phyloP scores from a whole-genome alignment of 1,284 basidiomycete genomes.

The Leccinum angustisporum region DNA sequence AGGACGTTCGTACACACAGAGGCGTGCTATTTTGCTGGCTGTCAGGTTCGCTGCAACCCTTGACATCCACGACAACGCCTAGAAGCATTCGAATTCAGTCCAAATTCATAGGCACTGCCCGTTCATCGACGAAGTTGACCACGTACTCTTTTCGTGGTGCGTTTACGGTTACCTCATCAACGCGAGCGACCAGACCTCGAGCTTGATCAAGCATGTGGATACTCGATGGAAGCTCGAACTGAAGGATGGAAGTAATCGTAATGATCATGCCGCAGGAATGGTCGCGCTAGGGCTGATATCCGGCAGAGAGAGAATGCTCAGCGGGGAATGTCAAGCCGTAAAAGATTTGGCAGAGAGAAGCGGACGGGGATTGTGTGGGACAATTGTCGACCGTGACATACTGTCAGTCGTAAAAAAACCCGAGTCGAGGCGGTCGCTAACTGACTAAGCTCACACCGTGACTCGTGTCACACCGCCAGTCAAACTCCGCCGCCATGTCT shows the following conservation, averaged over 20 bases:
- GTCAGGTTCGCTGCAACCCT: slow-evolving; percentile 40
- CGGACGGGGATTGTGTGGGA: no score
- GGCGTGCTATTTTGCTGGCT: slow-evolving; percentile 21
- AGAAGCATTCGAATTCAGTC: slow-evolving; percentile 47
- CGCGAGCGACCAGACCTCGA: slow-evolving; percentile 53
- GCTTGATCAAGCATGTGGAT: slow-evolving; percentile 67
- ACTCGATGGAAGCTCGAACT: slow-evolving; percentile 55
- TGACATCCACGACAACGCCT: slow-evolving; percentile 54
- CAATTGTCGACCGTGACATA: not conserved
- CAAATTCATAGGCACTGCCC: slow-evolving; percentile 43
- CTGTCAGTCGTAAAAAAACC: not conserved
- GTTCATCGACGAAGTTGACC: slow-evolving; percentile 59
- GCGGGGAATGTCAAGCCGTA: slow-evolving; percentile 62
- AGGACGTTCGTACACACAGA: no score
- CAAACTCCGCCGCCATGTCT: not conserved
- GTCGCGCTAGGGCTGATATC: slow-evolving; percentile 38
- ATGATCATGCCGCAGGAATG: slow-evolving; percentile 55
- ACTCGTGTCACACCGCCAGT: not conserved
- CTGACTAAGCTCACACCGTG: not conserved
- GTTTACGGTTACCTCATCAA: slow-evolving; percentile 62
- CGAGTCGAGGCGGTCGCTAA: not conserved
- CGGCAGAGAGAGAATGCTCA: slow-evolving; percentile 45
- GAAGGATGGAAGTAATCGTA: slow-evolving; percentile 47
- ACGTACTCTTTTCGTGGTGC: slow-evolving; percentile 44
- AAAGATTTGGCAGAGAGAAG: slow-evolving; percentile 44